These are phyloP conservation scores for Metschnikowia koreensis DNA, from an alignment of 805 yeast species.

Conservation along the genomic window DNA sequence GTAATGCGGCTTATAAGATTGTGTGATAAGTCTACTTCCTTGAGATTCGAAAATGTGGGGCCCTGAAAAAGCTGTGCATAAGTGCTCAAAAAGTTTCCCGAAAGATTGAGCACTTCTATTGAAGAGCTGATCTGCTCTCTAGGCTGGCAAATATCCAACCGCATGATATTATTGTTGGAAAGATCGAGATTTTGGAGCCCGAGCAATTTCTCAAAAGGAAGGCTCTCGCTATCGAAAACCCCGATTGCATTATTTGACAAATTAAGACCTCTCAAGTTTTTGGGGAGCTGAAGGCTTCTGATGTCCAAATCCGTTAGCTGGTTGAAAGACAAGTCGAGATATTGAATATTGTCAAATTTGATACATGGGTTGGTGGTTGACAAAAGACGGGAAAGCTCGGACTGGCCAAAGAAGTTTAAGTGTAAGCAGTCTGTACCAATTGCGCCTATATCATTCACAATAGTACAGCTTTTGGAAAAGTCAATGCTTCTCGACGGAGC, in stretches of 20 bases:
- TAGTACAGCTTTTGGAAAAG: neutral
- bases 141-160: slow-evolving; percentile 7
- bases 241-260: slow-evolving; percentile 29
- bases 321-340: slow-evolving; percentile 30
- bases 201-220: slow-evolving; percentile 16
- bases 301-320: slow-evolving; percentile 22
- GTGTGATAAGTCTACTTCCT: slow-evolving; percentile 24
- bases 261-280: slow-evolving; percentile 19
- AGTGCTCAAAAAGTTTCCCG: slow-evolving; percentile 25
- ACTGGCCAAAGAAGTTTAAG: slow-evolving; percentile 21
- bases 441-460: slow-evolving; percentile 1
- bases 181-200: slow-evolving; percentile 19
- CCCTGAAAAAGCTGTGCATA: slow-evolving; percentile 8
- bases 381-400: slow-evolving; percentile 6
- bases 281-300: slow-evolving; percentile 21
- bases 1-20: slow-evolving; percentile 21
- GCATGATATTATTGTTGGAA: slow-evolving; percentile 25
- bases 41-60: slow-evolving; percentile 14
- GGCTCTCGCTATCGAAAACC: slow-evolving; percentile 16
- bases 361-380: neutral
- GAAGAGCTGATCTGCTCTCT: neutral
- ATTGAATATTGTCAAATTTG: neutral
- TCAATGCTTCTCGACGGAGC: neutral
- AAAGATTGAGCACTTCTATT: slow-evolving; percentile 20
- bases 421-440: slow-evolving; percentile 15